Conservation (phyloP, 2,329 filamentous ascomycete genomes). For the Aspergillus candidus region DNA sequence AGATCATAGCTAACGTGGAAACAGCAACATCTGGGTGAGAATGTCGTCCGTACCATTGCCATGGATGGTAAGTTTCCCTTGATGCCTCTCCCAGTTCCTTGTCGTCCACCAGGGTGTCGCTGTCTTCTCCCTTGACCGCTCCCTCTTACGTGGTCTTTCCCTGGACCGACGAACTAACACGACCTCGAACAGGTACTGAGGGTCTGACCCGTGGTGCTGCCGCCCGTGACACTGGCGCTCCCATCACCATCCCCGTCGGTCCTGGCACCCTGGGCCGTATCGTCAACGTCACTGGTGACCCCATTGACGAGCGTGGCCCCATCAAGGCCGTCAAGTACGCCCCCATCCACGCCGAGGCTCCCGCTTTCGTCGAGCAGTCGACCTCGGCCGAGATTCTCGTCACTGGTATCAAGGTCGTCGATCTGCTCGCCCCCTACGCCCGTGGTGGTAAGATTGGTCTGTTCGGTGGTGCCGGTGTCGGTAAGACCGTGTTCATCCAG, state of each 20-base stretch:
- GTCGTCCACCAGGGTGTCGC: not conserved
- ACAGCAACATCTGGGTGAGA: constrained; percentile 99
- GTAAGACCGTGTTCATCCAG: constrained; percentile 99
- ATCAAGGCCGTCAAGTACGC: constrained; percentile 85
- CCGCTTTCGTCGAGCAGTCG: constrained; percentile 89
- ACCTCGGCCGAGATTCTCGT: constrained; percentile 93
- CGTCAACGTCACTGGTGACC: constrained; percentile 99
- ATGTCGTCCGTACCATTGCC: constrained; percentile 98
- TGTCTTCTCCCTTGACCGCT: constrained; percentile 1
- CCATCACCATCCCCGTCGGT: constrained; percentile 96
- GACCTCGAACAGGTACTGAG: constrained; percentile 70
- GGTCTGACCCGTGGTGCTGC: constrained; percentile 92
- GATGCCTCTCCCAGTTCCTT: not conserved
- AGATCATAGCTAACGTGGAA: constrained; percentile 16
- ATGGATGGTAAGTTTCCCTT: constrained; percentile 84
- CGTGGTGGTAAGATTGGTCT: constrained; percentile 99
- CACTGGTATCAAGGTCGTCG: constrained; percentile 99
- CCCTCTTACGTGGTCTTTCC: constrained; percentile 7
- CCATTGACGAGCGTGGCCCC: constrained; percentile 98
- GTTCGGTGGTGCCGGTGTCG: constrained; percentile 99
- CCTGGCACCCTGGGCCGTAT: constrained; percentile 92
- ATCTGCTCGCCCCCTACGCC: constrained; percentile 96
- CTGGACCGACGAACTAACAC: constrained; percentile 15
- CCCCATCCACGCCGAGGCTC: constrained; percentile 92
- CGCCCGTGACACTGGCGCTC: constrained; percentile 81